Conservation (phyloP, 495 filamentous ascomycete species). For the Annulohypoxylon stygium region DNA sequence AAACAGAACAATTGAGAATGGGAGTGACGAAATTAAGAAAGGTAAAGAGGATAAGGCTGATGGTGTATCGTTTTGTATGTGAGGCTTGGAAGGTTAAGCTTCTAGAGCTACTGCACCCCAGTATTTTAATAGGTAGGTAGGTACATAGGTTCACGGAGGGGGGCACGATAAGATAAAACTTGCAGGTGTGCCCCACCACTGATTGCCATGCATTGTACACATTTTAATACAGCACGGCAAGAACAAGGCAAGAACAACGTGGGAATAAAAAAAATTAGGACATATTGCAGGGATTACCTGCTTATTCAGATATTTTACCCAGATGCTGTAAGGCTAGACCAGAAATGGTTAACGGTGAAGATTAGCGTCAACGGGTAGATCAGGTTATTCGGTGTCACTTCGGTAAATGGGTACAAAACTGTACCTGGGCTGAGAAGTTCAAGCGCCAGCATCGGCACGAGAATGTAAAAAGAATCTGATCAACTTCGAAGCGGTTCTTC, state of each 20-base stretch:
- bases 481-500: slow-evolving; percentile 43
- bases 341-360: slow-evolving; percentile 21
- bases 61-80: background rate
- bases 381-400: slow-evolving; percentile 43
- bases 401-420: slow-evolving; percentile 27
- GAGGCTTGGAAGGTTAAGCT: slow-evolving; percentile 4
- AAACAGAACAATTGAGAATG: background rate
- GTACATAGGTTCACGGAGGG: background rate
- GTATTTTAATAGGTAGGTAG: background rate
- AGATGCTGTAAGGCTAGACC: background rate
- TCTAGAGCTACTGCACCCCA: background rate
- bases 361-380: slow-evolving; percentile 12
- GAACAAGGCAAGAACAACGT: background rate
- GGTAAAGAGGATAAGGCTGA: slow-evolving; percentile 11
- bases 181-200: background rate
- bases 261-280: background rate
- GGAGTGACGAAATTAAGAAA: background rate
- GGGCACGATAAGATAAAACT: background rate
- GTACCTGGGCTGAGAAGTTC: background rate
- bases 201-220: too few relatives aligned
- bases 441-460: slow-evolving; percentile 5
- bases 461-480: slow-evolving; percentile 6
- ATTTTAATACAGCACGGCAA: background rate
- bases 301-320: background rate
- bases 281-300: background rate